Percentiles rank a stretch among this genome's conserved stretches.
phyloP scores from a whole-genome alignment of 2,329 filamentous ascomycete species.

The Fusarium sp. region DNA sequence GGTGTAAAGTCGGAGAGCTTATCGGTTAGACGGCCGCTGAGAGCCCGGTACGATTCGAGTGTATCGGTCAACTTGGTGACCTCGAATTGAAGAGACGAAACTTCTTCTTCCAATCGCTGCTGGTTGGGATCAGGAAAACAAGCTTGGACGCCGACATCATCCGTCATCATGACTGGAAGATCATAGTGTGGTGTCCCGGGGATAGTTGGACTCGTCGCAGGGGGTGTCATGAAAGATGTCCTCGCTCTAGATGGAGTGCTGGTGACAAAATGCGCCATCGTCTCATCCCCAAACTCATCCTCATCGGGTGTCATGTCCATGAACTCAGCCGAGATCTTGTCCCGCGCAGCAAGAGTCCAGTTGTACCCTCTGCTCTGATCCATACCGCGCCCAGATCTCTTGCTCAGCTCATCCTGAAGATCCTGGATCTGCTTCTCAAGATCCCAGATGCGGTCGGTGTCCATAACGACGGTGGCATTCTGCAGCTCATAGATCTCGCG shows the following conservation, averaged over 20 bases:
- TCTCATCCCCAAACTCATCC: constrained; percentile 63
- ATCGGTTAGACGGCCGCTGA: constrained; percentile 56
- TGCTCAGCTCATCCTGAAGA: constrained; percentile 53
- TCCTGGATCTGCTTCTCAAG: constrained; percentile 57
- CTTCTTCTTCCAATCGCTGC: constrained; percentile 60
- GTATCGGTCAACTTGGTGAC: constrained; percentile 61
- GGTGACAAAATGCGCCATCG: constrained; percentile 64
- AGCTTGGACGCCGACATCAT: constrained; percentile 26
- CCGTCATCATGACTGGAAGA: constrained; percentile 22
- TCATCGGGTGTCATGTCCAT: constrained; percentile 57
- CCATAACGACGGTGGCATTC: constrained; percentile 63
- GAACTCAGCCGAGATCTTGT: constrained; percentile 61
- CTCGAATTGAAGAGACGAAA: constrained; percentile 63
- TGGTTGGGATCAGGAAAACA: constrained; percentile 59
- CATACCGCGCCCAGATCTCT: constrained; percentile 31
- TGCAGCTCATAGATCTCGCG: constrained; percentile 66
- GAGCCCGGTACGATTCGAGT: constrained; percentile 61
- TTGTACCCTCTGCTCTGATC: constrained; percentile 55
- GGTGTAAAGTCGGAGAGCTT: constrained; percentile 51
- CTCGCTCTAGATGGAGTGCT: constrained; percentile 63
- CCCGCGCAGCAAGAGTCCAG: constrained; percentile 65
- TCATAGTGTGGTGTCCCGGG: constrained; percentile 56
- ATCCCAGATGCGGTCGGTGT: constrained; percentile 61
- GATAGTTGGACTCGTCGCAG: constrained; percentile 64
- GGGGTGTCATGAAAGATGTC: constrained; percentile 68